These are phyloP conservation scores for Allomyces javanicus DNA, from an alignment of 192 early-diverging fungal genomes.

Conservation along the genomic window DNA sequence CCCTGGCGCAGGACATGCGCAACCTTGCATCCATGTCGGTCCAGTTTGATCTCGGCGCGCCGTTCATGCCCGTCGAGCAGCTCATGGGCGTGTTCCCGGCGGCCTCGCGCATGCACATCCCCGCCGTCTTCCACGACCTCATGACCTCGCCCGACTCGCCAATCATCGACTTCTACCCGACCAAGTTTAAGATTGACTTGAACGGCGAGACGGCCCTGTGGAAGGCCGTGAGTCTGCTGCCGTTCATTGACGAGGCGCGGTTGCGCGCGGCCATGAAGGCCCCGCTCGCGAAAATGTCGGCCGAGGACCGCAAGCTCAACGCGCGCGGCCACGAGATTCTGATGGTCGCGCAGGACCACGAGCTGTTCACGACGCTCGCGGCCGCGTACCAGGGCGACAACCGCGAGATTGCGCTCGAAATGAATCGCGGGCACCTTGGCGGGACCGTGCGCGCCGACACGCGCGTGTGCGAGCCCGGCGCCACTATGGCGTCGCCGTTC, in stretches of 20 bases:
- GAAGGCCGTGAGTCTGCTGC: constrained; percentile 82
- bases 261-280: constrained; percentile 50
- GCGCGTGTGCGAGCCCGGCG: background rate
- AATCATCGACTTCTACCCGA: constrained; percentile 90
- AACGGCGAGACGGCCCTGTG: constrained; percentile 92
- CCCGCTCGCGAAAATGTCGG: constrained; percentile 37
- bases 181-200: constrained; percentile 70
- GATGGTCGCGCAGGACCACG: constrained; percentile 34
- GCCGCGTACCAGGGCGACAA: no score
- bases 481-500: background rate
- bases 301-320: constrained; percentile 59
- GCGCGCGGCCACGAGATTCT: constrained; percentile 35
- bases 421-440: background rate
- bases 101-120: constrained; percentile 38
- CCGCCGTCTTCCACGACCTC: constrained; percentile 39
- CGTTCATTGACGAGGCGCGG: constrained; percentile 79
- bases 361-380: constrained; percentile 31
- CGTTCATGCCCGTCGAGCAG: constrained; percentile 84
- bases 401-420: no score
- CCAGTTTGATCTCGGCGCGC: constrained; percentile 61
- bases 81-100: constrained; percentile 92
- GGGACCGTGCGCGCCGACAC: background rate
- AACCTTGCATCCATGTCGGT: constrained; percentile 52
- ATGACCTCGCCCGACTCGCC: constrained; percentile 68
- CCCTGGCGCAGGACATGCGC: constrained; percentile 60